Base-by-base conservation (phyloP, 768 basidiomycete genomes). In the Boletus reticulatus region DNA sequence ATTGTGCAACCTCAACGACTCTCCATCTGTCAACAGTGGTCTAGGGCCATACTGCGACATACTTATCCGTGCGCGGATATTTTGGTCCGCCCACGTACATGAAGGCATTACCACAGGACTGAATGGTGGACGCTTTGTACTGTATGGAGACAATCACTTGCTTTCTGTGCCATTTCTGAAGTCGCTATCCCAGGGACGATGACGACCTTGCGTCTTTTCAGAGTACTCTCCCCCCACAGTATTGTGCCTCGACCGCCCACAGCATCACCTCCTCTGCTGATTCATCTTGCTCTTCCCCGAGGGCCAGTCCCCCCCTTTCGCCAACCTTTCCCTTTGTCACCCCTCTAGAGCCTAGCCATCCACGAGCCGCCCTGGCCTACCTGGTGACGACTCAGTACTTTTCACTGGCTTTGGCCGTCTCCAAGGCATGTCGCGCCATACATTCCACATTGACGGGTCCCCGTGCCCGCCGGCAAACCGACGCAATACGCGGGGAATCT, bases 41-140 rank as follows among this genome's bases (percentile, higher is more conserved):
- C 73, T 76, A 42, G 78, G 76, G 4, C 76, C 79, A 34, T 84
- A 86, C 48, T 82, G 88, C 49, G 83, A 85, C 36, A 69, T 77
- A 8, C 73, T 74, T 73, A 76, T 89, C 34, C 83, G 91, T 34
- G 85, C 90, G 4, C 79, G 94, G 31, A 78, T 95, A 32, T 95
- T 92, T 68, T 96, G 92, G 90, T 96, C 94, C 63, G 84, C 89
- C 8, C 84, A 93, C 59, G 83, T 88, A 24, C 86, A 91, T 56
- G 94, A 96, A 72, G 90, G 92, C 29, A 80, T 94, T 20, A 84
- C 84, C 2, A 89, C 84, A 10, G 94, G 88, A 20, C 78, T 95
- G 55, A 80, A 85, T 48, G 94, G 94, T n/a, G 88, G 92, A 3
- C 86, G 92, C 38, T 78, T 96, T 45, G 76, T 88, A 44, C 72